These are phyloP conservation scores for Anthracocystis setariae DNA, from an alignment of 1,284 basidiomycete species.

Conservation along the genomic window DNA sequence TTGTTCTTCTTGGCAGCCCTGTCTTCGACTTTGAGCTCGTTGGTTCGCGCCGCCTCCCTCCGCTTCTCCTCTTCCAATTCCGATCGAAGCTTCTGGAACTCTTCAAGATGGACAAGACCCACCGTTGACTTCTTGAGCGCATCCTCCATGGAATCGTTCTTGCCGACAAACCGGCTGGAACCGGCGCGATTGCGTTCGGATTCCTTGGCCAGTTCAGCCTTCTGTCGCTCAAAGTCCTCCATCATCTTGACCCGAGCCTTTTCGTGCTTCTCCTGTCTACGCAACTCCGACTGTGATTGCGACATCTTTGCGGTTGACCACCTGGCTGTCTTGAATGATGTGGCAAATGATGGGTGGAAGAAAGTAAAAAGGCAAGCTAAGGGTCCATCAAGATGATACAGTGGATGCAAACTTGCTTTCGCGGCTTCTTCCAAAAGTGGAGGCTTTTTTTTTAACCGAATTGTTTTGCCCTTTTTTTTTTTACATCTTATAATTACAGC, in stretches of 20 bases:
- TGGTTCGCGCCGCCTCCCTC: constrained; percentile 78
- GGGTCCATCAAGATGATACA: neutral
- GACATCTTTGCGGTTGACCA: constrained; percentile 24
- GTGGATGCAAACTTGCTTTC: too few relatives aligned
- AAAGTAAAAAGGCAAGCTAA: neutral
- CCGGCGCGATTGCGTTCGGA: constrained; percentile 63
- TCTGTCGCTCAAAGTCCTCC: constrained; percentile 88
- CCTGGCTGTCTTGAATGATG: neutral
- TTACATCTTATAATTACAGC: too few relatives aligned
- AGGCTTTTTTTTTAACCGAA: too few relatives aligned
- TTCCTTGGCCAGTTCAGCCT: constrained; percentile 76
- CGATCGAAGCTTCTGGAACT: constrained; percentile 80
- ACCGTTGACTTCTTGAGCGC: constrained; percentile 90
- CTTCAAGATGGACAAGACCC: constrained; percentile 89
- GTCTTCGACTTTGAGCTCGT: constrained; percentile 45
- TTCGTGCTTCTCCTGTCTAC: constrained; percentile 54
- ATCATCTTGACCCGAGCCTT: constrained; percentile 58
- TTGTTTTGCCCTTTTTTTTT: too few relatives aligned
- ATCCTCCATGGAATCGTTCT: constrained; percentile 95
- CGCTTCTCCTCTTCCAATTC: constrained; percentile 92
- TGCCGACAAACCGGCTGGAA: constrained; percentile 85
- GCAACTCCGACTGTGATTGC: constrained; percentile 50
- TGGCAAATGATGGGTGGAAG: neutral
- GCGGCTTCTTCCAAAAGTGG: too few relatives aligned
- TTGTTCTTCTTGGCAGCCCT: constrained; percentile 72